phyloP scores from a whole-genome alignment of 2,329 filamentous ascomycete genomes.

The Fusarium metavorans region DNA sequence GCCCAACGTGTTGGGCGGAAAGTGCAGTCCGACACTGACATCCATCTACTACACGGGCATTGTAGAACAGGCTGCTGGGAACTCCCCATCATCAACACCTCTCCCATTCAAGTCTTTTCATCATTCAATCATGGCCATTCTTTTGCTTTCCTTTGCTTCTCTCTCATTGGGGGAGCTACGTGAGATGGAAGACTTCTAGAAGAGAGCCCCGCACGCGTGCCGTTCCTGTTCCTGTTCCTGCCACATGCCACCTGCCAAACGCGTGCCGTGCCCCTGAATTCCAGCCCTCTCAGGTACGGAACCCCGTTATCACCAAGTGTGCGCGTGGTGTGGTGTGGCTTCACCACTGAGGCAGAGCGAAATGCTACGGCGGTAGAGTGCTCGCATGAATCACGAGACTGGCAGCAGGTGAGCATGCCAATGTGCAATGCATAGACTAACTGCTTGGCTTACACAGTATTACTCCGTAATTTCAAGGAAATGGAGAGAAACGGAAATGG shows the following conservation, averaged over 20 bases:
- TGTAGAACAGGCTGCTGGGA: neutral
- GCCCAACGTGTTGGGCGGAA: neutral
- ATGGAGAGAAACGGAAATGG: constrained; percentile 16
- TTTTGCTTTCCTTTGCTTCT: constrained; percentile 1
- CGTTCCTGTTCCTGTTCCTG: constrained; percentile 19
- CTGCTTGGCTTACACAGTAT: neutral
- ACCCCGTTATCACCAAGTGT: neutral
- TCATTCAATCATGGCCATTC: neutral
- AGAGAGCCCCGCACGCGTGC: constrained; percentile 39
- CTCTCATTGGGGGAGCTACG: constrained; percentile 28
- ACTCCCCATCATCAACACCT: neutral
- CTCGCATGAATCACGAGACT: constrained; percentile 1
- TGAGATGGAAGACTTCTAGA: constrained; percentile 44
- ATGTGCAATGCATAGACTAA: neutral
- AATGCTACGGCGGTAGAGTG: neutral
- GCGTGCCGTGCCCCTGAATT: constrained; percentile 19
- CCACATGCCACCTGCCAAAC: constrained; percentile 27
- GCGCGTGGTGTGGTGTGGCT: neutral
- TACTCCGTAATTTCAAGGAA: neutral
- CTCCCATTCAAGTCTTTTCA: neutral
- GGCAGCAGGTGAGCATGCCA: neutral
- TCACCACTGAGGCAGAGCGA: neutral
- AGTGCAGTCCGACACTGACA: neutral
- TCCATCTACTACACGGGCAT: neutral
- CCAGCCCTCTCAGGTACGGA: constrained; percentile 4